Evolutionary conservation across 2,329 filamentous ascomycete species (phyloP).

Genomic region (Diaporthe sp.): DNA sequence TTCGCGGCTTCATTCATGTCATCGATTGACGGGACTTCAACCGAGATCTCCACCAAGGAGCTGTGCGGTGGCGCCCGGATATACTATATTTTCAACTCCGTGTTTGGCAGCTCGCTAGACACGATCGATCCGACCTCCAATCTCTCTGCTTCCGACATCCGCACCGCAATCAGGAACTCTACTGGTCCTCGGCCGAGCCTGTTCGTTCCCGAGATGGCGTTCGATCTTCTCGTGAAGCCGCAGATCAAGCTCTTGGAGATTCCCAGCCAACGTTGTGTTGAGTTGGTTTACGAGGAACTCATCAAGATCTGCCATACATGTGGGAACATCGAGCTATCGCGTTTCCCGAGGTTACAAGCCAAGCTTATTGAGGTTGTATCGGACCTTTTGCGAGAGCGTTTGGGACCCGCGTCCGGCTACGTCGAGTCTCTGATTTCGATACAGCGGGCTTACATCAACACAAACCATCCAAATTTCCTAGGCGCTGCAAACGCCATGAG

Average conservation of each 20-base stretch:
- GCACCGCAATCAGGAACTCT: conserved; percentile 97
- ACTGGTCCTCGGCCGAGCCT: conserved; percentile 95
- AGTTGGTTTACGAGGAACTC: conserved; percentile 97
- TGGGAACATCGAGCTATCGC: conserved; percentile 91
- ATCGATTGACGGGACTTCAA: conserved; percentile 98
- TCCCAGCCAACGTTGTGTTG: conserved; percentile 95
- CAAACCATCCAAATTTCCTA: conserved; percentile 98
- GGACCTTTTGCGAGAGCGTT: conserved; percentile 90
- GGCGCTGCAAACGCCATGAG: conserved; percentile 98
- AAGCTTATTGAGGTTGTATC: conserved; percentile 99
- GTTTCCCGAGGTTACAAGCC: conserved; percentile 92
- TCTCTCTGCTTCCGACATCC: conserved; percentile 92
- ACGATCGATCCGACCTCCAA: conserved; percentile 97
- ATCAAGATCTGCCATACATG: conserved; percentile 99
- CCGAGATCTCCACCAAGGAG: conserved; percentile 98
- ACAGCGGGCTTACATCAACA: conserved; percentile 98
- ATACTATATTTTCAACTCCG: conserved; percentile 99
- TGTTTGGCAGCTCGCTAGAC: conserved; percentile 96
- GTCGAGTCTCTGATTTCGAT: conserved; percentile 98
- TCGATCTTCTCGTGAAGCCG: conserved; percentile 96
- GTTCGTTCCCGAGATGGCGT: conserved; percentile 97
- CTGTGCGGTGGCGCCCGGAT: conserved; percentile 94
- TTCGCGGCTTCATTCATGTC: conserved; percentile 98
- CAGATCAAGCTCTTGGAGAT: conserved; percentile 98
- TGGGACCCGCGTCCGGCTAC: conserved; percentile 90